These are phyloP conservation scores for Podospora fimiseda DNA, from an alignment of 495 filamentous ascomycete species.

Conservation along the genomic window DNA sequence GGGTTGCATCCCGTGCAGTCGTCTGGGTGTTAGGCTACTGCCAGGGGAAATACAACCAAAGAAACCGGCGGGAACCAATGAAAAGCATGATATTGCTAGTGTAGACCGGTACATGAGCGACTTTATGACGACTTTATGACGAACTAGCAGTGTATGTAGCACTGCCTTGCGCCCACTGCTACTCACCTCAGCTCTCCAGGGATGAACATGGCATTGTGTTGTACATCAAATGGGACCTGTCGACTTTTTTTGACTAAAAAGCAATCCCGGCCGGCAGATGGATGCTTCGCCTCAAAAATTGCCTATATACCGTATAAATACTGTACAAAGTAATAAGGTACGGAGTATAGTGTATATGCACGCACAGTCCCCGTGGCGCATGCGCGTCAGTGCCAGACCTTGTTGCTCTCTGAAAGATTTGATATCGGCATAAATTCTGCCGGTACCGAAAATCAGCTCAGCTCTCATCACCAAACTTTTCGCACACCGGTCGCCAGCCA, in stretches of 20 bases:
- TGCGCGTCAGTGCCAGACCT: neutral
- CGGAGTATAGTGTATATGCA: too few relatives aligned
- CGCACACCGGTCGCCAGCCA: neutral
- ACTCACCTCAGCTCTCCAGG: neutral
- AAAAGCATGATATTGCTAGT: neutral
- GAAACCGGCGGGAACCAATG: neutral
- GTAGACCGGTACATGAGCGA: neutral
- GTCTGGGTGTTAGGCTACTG: neutral
- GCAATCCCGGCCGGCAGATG: too few relatives aligned
- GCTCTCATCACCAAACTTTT: too few relatives aligned
- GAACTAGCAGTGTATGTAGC: too few relatives aligned
- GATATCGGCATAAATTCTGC: neutral
- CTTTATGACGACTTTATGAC: neutral
- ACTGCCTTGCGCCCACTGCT: neutral
- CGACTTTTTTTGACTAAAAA: too few relatives aligned
- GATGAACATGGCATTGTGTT: too few relatives aligned
- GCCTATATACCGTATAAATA: too few relatives aligned
- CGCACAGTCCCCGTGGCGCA: too few relatives aligned
- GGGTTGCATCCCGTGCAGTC: constrained; percentile 5
- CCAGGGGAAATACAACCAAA: neutral
- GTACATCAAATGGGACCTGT: too few relatives aligned
- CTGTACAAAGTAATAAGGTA: too few relatives aligned
- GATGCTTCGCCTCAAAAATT: too few relatives aligned
- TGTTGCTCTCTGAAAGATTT: too few relatives aligned
- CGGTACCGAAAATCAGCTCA: neutral